A percentile compares a stretch with the other conserved stretches of the same genome.
Evolutionary conservation across 2,329 filamentous ascomycete species (phyloP).

Genomic region (Westerdykella aurantiaca): DNA sequence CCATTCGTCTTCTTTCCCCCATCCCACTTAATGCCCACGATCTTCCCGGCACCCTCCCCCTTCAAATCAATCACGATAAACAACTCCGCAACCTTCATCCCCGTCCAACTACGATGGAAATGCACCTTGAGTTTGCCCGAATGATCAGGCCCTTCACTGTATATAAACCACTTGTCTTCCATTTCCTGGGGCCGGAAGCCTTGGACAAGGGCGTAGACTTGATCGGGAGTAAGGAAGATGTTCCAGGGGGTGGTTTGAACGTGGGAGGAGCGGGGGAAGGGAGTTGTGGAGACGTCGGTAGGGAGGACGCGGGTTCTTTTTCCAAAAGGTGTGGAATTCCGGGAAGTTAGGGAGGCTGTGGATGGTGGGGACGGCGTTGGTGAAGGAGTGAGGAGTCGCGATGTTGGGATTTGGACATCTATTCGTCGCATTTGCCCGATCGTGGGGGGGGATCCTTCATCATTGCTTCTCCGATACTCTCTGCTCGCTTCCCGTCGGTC

Average conservation of each 20-base stretch:
- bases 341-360: not conserved
- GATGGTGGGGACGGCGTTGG: not conserved
- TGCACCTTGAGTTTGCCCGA: conserved; percentile 33
- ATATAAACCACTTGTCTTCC: conserved; percentile 32
- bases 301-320: conserved; percentile 4
- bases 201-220: conserved; percentile 26
- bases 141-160: conserved; percentile 28
- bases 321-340: not conserved
- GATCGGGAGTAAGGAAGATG: conserved; percentile 27
- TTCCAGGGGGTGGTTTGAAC: conserved; percentile 22
- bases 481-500: not conserved
- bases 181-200: conserved; percentile 20
- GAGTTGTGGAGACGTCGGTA: conserved; percentile 13
- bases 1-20: conserved; percentile 20
- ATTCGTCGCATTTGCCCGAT: conserved; percentile 4
- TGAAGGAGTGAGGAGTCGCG: not conserved
- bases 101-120: conserved; percentile 30
- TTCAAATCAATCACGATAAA: conserved; percentile 32
- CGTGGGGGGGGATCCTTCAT: conserved; percentile 1
- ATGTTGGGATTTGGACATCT: not conserved
- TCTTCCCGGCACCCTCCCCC: conserved; percentile 31
- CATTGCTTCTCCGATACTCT: not conserved
- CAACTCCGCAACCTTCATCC: conserved; percentile 29
- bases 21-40: conserved; percentile 34
- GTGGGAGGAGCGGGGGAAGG: conserved; percentile 11